Percentiles rank a stretch among this genome's conserved stretches.
Evolutionary conservation across 192 early-diverging fungal species (phyloP).

Genomic region (Backusella westeae): DNA sequence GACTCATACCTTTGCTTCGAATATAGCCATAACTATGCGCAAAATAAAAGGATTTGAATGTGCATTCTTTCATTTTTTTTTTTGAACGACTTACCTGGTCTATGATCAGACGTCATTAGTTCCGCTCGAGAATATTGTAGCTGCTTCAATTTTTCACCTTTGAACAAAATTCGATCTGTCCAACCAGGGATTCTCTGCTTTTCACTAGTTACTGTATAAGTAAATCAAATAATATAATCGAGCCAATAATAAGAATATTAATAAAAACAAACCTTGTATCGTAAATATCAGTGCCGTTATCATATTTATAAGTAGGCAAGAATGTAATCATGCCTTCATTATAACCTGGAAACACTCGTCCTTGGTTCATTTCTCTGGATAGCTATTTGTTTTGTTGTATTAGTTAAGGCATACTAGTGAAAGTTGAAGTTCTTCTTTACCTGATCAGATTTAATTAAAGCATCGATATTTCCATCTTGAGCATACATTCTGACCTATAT

Average conservation of each 20-base stretch:
- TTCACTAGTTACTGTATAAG: constrained; percentile 42
- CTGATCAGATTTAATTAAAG: constrained; percentile 60
- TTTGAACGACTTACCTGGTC: constrained; percentile 50
- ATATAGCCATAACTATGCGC: constrained; percentile 31
- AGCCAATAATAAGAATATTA: background rate
- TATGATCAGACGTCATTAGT: constrained; percentile 75
- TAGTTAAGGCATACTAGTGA: no score
- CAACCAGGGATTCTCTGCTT: constrained; percentile 63
- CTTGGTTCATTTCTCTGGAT: constrained; percentile 54
- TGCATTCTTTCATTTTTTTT: background rate
- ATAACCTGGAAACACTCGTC: constrained; percentile 74
- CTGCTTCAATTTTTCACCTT: constrained; percentile 49
- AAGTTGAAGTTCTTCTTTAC: constrained; percentile 28
- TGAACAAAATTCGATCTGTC: constrained; percentile 68
- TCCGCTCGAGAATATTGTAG: constrained; percentile 56
- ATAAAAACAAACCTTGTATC: constrained; percentile 59
- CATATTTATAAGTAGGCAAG: constrained; percentile 81
- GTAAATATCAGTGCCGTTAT: constrained; percentile 66
- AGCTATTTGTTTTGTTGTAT: constrained; percentile 26
- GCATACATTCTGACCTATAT: constrained; percentile 43
- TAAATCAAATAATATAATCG: constrained; percentile 6
- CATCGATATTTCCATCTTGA: constrained; percentile 40
- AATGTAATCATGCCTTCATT: constrained; percentile 72
- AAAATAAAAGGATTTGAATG: background rate
- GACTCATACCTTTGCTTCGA: constrained; percentile 32